These are phyloP conservation scores for Alternaria atra DNA, from an alignment of 2,329 filamentous ascomycete species.

Conservation along the genomic window DNA sequence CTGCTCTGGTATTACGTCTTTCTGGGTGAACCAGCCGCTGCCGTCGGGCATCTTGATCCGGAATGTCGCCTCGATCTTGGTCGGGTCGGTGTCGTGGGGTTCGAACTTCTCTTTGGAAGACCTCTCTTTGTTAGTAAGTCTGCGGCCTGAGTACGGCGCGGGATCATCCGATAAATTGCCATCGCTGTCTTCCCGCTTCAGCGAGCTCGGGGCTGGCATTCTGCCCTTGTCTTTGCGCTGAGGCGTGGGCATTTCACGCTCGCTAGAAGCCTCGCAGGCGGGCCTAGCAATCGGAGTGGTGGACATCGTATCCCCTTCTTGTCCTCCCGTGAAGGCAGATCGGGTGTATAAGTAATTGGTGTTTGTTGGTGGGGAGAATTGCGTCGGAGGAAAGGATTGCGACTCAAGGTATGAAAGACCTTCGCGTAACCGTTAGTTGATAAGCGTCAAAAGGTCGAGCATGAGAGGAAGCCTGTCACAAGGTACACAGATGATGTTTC, in stretches of 20 bases:
- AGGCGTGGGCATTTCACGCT: not conserved
- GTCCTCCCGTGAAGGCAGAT: not conserved
- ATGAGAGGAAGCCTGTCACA: not conserved
- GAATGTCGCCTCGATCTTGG: constrained; percentile 3
- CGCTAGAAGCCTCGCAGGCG: not conserved
- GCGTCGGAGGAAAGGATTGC: not conserved
- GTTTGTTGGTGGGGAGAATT: not conserved
- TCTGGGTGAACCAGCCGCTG: constrained; percentile 7
- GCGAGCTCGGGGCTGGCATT: not conserved
- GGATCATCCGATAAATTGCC: constrained; percentile 6
- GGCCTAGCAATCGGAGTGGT: not conserved
- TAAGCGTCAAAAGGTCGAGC: not conserved
- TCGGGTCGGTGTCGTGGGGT: not conserved
- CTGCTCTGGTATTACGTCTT: not conserved
- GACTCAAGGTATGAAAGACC: not conserved
- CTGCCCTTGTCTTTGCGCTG: not conserved
- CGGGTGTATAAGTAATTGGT: not conserved
- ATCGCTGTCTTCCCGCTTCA: not conserved
- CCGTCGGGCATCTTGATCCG: not conserved
- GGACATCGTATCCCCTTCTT: not conserved
- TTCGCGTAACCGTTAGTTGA: not conserved
- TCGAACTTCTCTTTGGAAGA: not conserved
- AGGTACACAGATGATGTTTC: not conserved
- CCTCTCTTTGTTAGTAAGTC: not conserved
- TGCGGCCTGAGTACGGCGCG: not conserved